Conservation (phyloP, 441 rosid species). For the Brassica balearica region DNA sequence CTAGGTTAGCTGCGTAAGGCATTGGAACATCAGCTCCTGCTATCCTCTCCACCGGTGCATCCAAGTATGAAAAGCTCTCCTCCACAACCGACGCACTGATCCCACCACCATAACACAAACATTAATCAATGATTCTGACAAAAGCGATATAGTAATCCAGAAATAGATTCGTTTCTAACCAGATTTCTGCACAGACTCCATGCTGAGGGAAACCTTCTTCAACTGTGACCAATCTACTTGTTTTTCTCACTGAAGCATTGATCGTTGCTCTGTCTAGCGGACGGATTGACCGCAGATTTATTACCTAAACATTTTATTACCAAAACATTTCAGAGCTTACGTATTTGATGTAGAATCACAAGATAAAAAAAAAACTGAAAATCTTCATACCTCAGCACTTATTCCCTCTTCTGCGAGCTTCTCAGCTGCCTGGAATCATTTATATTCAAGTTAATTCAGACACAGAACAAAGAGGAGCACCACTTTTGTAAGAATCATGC, state of each 20-base stretch:
- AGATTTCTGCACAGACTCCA: slow-evolving; percentile 96
- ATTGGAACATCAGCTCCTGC: slow-evolving; percentile 94
- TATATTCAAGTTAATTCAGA: not conserved
- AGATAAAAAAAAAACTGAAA: not conserved
- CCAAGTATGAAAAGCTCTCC: slow-evolving; percentile 89
- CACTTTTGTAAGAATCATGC: not conserved
- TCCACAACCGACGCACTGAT: slow-evolving; percentile 79
- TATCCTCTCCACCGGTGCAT: slow-evolving; percentile 89
- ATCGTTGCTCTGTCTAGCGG: slow-evolving; percentile 92
- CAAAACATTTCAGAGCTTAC: slow-evolving; percentile 26
- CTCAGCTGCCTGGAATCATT: slow-evolving; percentile 78
- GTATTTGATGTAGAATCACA: not conserved
- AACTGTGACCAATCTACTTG: slow-evolving; percentile 91
- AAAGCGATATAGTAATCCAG: slow-evolving; percentile 45
- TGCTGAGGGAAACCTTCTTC: slow-evolving; percentile 99
- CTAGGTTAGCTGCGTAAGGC: slow-evolving; percentile 95
- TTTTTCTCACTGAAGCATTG: slow-evolving; percentile 91
- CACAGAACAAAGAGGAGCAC: not conserved
- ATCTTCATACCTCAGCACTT: slow-evolving; percentile 76
- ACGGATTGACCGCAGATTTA: slow-evolving; percentile 89
- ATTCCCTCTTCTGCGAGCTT: slow-evolving; percentile 92
- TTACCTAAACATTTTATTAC: slow-evolving; percentile 95
- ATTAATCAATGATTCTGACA: slow-evolving; percentile 55
- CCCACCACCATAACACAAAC: not conserved
- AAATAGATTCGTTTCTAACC: slow-evolving; percentile 75